These are phyloP conservation scores for Leccinum uliginosum DNA, from an alignment of 768 basidiomycete genomes.

Conservation along the genomic window DNA sequence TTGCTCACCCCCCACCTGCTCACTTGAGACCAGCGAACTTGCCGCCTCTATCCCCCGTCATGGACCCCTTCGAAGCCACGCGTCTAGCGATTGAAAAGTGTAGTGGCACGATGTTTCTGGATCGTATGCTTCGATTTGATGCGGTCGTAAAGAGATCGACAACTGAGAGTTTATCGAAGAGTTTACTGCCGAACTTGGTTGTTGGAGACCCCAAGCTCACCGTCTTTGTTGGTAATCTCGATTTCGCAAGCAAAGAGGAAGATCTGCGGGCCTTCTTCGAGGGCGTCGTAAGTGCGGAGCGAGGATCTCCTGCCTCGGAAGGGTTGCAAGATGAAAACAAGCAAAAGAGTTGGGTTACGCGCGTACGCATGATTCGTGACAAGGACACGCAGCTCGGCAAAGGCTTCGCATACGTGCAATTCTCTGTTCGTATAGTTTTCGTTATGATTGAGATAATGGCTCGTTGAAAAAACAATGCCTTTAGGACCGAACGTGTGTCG, in stretches of 20 bases:
- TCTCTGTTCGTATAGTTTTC: slow-evolving; percentile 46
- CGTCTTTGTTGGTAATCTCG: slow-evolving; percentile 89
- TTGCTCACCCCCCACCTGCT: slow-evolving; percentile 61
- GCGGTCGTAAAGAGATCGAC: slow-evolving; percentile 39
- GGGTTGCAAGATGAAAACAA: slow-evolving; percentile 32
- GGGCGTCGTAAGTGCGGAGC: slow-evolving; percentile 62
- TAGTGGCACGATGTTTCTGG: slow-evolving; percentile 73
- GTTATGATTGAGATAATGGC: neutral
- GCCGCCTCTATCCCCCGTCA: slow-evolving; percentile 43
- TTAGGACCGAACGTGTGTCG: slow-evolving; percentile 88
- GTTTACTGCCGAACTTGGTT: slow-evolving; percentile 20
- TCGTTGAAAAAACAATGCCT: neutral
- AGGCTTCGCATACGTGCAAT: slow-evolving; percentile 92
- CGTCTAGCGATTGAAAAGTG: slow-evolving; percentile 50
- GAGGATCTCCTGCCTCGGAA: slow-evolving; percentile 48
- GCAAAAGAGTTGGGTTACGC: slow-evolving; percentile 61
- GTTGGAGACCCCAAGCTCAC: slow-evolving; percentile 71
- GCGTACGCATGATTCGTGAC: slow-evolving; percentile 87
- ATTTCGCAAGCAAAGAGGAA: slow-evolving; percentile 89
- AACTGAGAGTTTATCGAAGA: slow-evolving; percentile 14
- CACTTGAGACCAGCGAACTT: slow-evolving; percentile 43
- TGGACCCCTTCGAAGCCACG: slow-evolving; percentile 74
- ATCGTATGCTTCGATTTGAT: slow-evolving; percentile 78
- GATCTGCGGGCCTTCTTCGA: slow-evolving; percentile 88
- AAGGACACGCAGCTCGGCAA: slow-evolving; percentile 91